phyloP scores from a whole-genome alignment of 768 basidiomycete genomes.

The Collybiopsis confluens region DNA sequence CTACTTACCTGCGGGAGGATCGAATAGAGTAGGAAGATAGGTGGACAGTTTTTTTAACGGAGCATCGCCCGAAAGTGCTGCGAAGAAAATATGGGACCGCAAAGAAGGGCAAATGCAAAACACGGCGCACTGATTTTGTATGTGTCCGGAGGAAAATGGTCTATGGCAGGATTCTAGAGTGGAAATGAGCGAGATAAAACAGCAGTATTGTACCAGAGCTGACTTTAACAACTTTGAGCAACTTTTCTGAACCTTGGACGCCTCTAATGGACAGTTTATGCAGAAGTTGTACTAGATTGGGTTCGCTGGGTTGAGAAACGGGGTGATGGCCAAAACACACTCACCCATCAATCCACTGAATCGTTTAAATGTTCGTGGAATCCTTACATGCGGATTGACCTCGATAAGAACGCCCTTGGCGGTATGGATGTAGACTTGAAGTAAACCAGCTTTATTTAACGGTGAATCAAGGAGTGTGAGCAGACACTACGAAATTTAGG shows the following conservation, averaged over 20 bases:
- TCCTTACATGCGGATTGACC: slow-evolving; percentile 96
- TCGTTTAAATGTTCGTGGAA: slow-evolving; percentile 97
- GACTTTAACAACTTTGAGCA: slow-evolving; percentile 96
- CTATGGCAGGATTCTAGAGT: slow-evolving; percentile 82
- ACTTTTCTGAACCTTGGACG: slow-evolving; percentile 94
- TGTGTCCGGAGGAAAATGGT: slow-evolving; percentile 93
- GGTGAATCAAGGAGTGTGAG: slow-evolving; percentile 96
- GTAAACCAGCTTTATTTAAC: slow-evolving; percentile 91
- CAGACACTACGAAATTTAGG: slow-evolving; percentile 61
- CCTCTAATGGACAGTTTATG: slow-evolving; percentile 95
- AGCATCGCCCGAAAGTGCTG: slow-evolving; percentile 91
- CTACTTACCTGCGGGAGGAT: neutral
- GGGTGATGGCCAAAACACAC: slow-evolving; percentile 1
- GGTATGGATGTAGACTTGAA: slow-evolving; percentile 98
- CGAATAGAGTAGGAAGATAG: slow-evolving; percentile 80
- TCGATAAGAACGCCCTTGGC: slow-evolving; percentile 95
- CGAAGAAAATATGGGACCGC: neutral
- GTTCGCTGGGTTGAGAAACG: slow-evolving; percentile 9
- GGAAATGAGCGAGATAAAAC: slow-evolving; percentile 1
- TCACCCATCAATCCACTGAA: slow-evolving; percentile 98
- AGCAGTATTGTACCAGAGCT: slow-evolving; percentile 12
- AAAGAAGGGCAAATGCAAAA: neutral
- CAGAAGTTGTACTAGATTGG: slow-evolving; percentile 70
- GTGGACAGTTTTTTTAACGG: slow-evolving; percentile 74
- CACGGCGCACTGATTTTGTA: slow-evolving; percentile 69